Evolutionary conservation across 805 yeast species (phyloP), one percentile per base, ranked within the genome.

Genomic region (Brettanomyces bruxellensis): DNA sequence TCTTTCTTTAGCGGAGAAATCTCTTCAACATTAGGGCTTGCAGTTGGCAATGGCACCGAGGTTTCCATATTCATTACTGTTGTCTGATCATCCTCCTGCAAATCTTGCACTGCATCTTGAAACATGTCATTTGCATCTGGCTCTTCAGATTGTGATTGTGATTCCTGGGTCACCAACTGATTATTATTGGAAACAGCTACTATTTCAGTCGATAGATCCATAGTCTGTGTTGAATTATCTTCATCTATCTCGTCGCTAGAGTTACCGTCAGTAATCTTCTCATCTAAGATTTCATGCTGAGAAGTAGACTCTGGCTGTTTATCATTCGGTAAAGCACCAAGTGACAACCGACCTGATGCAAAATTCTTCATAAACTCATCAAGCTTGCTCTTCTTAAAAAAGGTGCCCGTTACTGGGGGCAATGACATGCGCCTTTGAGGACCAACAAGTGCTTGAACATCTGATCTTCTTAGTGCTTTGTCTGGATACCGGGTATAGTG

Each of bases 161-260:
- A 18, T 22, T 53, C 52, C 13, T 49, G 38, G 8, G 34, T 39
- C 18, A 49, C 41, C 23, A 58, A 46, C 43, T 56, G 57, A 25
- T 55, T 52, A 12, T n/a, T 35, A 9, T 9, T 28, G 32, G 32
- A 6, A 28, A 9, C 32, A 28, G 32, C 9, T 2, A 60, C 55
- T 24, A 58, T 23, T 25, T 58, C 60, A 35, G 54, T 47, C 9
- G 61, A 53, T 50, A 57, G 48, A 34, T 58, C 62, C 62, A 58
- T 54, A 3, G 63, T 56, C 41, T 58, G 59, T 4, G 62, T 58
- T 14, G 52, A 43, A 22, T 50, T 51, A 8, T 56, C 58, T 35
- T 57, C 61, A 32, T 57, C 59, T 22, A 55, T 45, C 13, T 51
- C 47, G 18, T 38, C 40, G 18, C 25, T 38, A 24, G 32, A 13